Conservation (phyloP, 2,329 filamentous ascomycete species). For the Zymoseptoria tritici region DNA sequence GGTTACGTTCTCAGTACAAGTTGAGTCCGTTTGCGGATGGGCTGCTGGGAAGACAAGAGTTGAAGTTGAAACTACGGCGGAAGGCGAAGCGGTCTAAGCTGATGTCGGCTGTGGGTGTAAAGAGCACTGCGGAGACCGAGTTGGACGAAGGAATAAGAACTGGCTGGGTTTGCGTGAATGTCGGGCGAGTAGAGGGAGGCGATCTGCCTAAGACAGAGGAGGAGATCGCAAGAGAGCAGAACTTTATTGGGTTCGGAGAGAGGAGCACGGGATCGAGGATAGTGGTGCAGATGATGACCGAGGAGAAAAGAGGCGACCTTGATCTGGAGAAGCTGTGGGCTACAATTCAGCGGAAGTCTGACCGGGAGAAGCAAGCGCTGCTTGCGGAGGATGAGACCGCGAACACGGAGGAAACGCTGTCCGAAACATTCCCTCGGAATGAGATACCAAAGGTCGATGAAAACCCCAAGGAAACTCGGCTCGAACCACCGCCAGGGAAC, state of each 20-base stretch:
- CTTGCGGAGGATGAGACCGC: background rate
- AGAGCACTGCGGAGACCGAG: conserved; percentile 49
- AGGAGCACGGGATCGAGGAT: conserved; percentile 51
- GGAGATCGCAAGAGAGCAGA: conserved; percentile 36
- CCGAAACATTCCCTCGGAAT: background rate
- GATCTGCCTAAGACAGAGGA: conserved; percentile 47
- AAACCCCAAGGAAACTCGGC: background rate
- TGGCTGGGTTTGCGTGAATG: conserved; percentile 93
- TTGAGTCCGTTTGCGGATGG: conserved; percentile 77
- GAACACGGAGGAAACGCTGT: background rate
- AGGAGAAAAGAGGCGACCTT: conserved; percentile 60
- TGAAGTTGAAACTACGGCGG: conserved; percentile 77
- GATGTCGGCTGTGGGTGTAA: conserved; percentile 61
- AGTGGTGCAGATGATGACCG: conserved; percentile 65
- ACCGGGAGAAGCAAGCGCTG: conserved; percentile 19
- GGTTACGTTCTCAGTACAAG: conserved; percentile 66
- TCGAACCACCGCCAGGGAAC: background rate
- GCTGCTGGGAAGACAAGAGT: conserved; percentile 77
- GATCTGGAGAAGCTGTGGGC: conserved; percentile 60
- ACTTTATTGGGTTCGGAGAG: conserved; percentile 71
- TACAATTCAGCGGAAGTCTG: conserved; percentile 19
- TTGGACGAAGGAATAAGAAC: conserved; percentile 82
- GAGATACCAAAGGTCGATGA: background rate
- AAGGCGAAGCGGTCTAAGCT: conserved; percentile 76
- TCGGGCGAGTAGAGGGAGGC: conserved; percentile 65